Percentiles rank a stretch among this genome's conserved stretches.
phyloP scores from a whole-genome alignment of 192 early-diverging fungal genomes.

The Dissophora ornata region DNA sequence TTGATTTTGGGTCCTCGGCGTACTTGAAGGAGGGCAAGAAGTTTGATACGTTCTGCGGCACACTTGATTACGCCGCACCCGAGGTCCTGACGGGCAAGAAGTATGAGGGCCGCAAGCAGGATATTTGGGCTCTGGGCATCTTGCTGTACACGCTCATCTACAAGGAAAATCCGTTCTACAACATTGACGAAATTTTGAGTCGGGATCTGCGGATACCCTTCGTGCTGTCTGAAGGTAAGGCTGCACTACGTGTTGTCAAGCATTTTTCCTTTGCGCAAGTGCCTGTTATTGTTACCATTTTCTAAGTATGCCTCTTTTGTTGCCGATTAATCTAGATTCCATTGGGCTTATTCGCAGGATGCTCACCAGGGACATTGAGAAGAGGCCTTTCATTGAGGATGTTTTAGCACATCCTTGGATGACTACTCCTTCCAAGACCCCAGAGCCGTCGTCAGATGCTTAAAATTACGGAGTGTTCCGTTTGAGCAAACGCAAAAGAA shows the following conservation, averaged over 20 bases:
- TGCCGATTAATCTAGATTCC: constrained; percentile 56
- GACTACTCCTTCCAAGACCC: constrained; percentile 16
- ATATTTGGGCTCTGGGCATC: constrained; percentile 87
- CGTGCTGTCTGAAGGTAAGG: constrained; percentile 64
- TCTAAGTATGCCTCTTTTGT: too few relatives aligned
- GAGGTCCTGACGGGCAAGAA: constrained; percentile 72
- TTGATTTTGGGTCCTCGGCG: constrained; percentile 85
- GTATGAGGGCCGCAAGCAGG: constrained; percentile 81
- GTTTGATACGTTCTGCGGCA: constrained; percentile 81
- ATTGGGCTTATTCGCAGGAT: constrained; percentile 75
- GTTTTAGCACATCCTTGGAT: constrained; percentile 82
- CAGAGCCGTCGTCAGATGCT: constrained; percentile 10
- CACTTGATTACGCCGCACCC: constrained; percentile 81
- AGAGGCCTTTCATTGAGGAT: constrained; percentile 81
- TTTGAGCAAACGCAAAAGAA: too few relatives aligned
- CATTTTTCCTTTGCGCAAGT: constrained; percentile 4
- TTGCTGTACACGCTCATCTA: constrained; percentile 80
- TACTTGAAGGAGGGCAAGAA: constrained; percentile 63
- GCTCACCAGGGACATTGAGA: constrained; percentile 75
- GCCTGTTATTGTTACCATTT: too few relatives aligned
- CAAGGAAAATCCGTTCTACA: constrained; percentile 80
- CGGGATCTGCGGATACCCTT: constrained; percentile 67
- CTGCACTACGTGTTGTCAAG: too few relatives aligned
- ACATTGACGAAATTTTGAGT: constrained; percentile 71
- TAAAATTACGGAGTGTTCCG: too few relatives aligned